Conservation (phyloP, 2,329 filamentous ascomycete species). For the Fragosphaeria purpurea region DNA sequence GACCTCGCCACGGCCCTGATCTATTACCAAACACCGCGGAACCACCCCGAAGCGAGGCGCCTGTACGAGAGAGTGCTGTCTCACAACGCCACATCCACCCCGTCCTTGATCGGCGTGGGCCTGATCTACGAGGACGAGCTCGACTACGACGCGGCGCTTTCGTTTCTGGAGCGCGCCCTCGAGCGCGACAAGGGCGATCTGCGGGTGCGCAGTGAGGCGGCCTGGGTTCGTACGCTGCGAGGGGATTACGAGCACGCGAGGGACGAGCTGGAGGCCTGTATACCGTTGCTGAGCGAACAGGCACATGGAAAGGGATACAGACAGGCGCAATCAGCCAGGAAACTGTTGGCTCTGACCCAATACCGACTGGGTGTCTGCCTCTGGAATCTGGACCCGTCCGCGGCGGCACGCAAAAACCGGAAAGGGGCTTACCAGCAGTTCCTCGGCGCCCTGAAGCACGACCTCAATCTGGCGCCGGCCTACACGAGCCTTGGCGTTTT, state of each 20-base stretch:
- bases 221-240: constrained; percentile 82
- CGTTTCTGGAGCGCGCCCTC: constrained; percentile 69
- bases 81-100: constrained; percentile 64
- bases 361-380: constrained; percentile 81
- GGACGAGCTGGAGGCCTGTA: constrained; percentile 58
- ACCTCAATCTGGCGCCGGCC: constrained; percentile 78
- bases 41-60: constrained; percentile 79
- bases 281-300: constrained; percentile 54
- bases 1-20: constrained; percentile 81
- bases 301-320: constrained; percentile 26
- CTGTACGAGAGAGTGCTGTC: constrained; percentile 75
- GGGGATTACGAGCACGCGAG: constrained; percentile 63
- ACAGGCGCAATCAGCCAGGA: constrained; percentile 39
- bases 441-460: constrained; percentile 71
- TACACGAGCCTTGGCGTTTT: constrained; percentile 87
- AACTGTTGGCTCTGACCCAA: constrained; percentile 74
- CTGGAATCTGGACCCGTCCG: constrained; percentile 73
- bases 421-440: constrained; percentile 77
- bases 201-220: constrained; percentile 73
- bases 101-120: constrained; percentile 80
- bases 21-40: constrained; percentile 77
- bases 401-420: constrained; percentile 65
- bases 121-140: constrained; percentile 90
- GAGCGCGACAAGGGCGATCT: constrained; percentile 63
- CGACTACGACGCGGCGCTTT: constrained; percentile 70